Conservation (phyloP, 2,329 filamentous ascomycete species). For the Trichoderma sp. region DNA sequence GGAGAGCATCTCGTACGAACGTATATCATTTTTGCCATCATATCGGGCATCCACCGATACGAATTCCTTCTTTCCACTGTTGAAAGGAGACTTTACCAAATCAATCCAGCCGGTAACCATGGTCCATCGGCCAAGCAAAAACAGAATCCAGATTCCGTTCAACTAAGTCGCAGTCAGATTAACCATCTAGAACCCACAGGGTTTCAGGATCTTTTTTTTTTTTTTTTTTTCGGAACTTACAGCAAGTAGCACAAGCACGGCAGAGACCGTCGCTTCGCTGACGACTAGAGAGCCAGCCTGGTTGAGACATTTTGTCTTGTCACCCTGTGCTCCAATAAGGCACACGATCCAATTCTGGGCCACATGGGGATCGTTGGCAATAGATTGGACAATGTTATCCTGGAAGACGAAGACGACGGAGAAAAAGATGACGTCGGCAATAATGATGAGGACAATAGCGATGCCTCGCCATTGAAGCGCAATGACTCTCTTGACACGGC, state of each 20-base stretch:
- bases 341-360: constrained; percentile 71
- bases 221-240: constrained; percentile 53
- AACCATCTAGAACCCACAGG: constrained; percentile 31
- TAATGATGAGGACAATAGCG: constrained; percentile 83
- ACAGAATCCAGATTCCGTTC: constrained; percentile 80
- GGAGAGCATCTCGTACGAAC: constrained; percentile 81
- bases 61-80: constrained; percentile 71
- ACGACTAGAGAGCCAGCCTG: constrained; percentile 65
- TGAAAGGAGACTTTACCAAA: constrained; percentile 54
- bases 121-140: constrained; percentile 79
- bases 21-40: constrained; percentile 62
- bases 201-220: too few species aligned
- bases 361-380: constrained; percentile 54
- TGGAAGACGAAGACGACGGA: constrained; percentile 87
- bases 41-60: constrained; percentile 79
- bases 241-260: constrained; percentile 79
- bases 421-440: constrained; percentile 92
- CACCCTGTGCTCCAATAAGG: constrained; percentile 53
- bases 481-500: constrained; percentile 81
- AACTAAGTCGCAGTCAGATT: constrained; percentile 50
- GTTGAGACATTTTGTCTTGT: constrained; percentile 67
- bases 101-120: constrained; percentile 85
- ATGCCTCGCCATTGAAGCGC: constrained; percentile 94
- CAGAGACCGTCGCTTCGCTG: constrained; percentile 73
- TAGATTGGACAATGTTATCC: constrained; percentile 68